phyloP scores from a whole-genome alignment of 352 stramenopile species.

The Globisporangium parvum region DNA sequence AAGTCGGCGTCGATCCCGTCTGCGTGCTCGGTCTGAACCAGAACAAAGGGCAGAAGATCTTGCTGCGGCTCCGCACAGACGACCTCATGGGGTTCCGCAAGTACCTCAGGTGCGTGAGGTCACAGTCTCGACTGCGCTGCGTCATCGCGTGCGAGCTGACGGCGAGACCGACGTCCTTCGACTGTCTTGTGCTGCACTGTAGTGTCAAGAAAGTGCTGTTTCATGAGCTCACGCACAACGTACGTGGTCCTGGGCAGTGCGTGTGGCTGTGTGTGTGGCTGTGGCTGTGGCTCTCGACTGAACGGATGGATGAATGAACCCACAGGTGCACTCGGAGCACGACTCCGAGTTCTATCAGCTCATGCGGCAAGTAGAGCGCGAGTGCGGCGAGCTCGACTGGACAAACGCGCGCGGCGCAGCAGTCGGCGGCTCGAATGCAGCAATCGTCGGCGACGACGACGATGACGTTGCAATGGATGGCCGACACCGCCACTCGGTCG shows the following conservation, averaged over 20 bases:
- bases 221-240: conserved; percentile 94
- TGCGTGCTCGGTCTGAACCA: conserved; percentile 92
- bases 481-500: conserved; percentile 7
- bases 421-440: conserved; percentile 24
- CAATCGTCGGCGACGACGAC: conserved; percentile 16
- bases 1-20: conserved; percentile 85
- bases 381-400: conserved; percentile 72
- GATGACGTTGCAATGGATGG: not conserved
- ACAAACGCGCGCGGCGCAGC: conserved; percentile 32
- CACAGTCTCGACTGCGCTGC: not conserved
- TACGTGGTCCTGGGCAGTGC: conserved; percentile 20
- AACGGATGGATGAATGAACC: not conserved
- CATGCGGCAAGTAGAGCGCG: conserved; percentile 72
- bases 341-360: conserved; percentile 78
- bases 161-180: not conserved
- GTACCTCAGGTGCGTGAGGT: conserved; percentile 44
- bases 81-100: conserved; percentile 92
- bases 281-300: too few relatives aligned
- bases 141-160: not conserved
- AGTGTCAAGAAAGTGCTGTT: conserved; percentile 93
- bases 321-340: conserved; percentile 67
- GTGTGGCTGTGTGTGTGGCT: not conserved
- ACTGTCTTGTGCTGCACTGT: not conserved
- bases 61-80: conserved; percentile 92
- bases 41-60: conserved; percentile 93